phyloP scores from a whole-genome alignment of 306 rosid species.

The Fragaria ananassa region DNA sequence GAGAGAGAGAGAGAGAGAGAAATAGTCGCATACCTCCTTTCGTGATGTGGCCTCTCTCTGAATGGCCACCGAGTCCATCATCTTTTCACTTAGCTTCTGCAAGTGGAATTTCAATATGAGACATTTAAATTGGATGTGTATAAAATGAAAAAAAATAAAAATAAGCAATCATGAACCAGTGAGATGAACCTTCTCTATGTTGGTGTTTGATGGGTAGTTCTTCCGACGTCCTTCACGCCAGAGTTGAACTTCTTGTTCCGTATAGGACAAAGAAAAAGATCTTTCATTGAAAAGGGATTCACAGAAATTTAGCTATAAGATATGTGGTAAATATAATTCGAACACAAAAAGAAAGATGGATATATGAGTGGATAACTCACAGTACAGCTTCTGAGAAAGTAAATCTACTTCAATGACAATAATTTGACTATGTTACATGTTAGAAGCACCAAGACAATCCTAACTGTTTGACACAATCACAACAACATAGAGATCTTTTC shows the following conservation, averaged over 20 bases:
- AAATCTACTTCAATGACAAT: not conserved
- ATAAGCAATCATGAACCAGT: constrained; percentile 11
- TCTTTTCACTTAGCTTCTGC: constrained; percentile 48
- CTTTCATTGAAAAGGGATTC: constrained; percentile 37
- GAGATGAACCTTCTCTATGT: constrained; percentile 52
- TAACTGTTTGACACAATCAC: not conserved
- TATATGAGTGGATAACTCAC: constrained; percentile 8
- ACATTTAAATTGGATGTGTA: constrained; percentile 19
- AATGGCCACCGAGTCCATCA: constrained; percentile 24
- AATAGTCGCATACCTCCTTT: constrained; percentile 45
- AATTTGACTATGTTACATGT: not conserved
- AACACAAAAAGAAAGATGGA: not conserved
- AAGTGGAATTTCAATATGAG: constrained; percentile 30
- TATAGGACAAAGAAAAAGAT: constrained; percentile 38
- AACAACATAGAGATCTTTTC: too few species aligned
- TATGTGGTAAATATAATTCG: constrained; percentile 1
- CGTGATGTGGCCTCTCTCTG: constrained; percentile 50
- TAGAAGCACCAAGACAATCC: not conserved
- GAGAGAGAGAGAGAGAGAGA: not conserved
- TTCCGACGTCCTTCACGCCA: constrained; percentile 90
- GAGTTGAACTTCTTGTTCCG: constrained; percentile 69
- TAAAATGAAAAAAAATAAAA: not conserved
- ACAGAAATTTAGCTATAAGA: constrained; percentile 12
- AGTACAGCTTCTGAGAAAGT: constrained; percentile 8
- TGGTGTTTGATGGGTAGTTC: constrained; percentile 57